Conservation (phyloP, 106 monocot species). For the Apostasia ramifera region DNA sequence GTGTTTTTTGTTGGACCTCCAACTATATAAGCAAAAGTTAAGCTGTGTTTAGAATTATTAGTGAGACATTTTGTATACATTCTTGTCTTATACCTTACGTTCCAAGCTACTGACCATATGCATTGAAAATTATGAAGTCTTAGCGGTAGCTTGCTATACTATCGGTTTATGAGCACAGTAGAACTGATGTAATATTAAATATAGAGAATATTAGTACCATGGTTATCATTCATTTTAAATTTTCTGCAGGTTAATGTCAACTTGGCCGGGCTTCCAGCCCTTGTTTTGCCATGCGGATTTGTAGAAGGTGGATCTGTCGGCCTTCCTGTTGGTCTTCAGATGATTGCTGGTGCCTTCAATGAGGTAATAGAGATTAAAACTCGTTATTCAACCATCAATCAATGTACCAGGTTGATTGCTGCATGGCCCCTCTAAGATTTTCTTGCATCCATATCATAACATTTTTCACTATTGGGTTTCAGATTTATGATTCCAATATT, state of each 20-base stretch:
- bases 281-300: slow-evolving; percentile 93
- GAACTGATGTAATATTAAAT: not conserved
- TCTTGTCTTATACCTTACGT: too few relatives aligned
- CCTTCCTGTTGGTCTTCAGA: slow-evolving; percentile 92
- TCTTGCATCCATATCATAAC: too few relatives aligned
- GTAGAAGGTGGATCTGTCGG: slow-evolving; percentile 61
- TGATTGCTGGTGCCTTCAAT: slow-evolving; percentile 75
- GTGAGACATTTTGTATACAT: too few relatives aligned
- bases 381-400: too few relatives aligned
- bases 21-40: too few relatives aligned
- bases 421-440: too few relatives aligned
- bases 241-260: slow-evolving; percentile 87
- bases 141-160: not conserved
- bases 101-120: too few relatives aligned
- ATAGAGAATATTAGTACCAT: not conserved
- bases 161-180: not conserved
- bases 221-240: not conserved
- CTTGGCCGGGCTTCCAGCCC: slow-evolving; percentile 85
- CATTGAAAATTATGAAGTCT: not conserved
- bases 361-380: slow-evolving; percentile 39
- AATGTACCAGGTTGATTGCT: too few relatives aligned
- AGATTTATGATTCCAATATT: too few relatives aligned
- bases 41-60: too few relatives aligned
- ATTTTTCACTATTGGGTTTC: too few relatives aligned
- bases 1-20: too few relatives aligned